Evolutionary conservation across 768 basidiomycete species (phyloP), one percentile per base, ranked within the genome.

Genomic region (Mycena haematopus): DNA sequence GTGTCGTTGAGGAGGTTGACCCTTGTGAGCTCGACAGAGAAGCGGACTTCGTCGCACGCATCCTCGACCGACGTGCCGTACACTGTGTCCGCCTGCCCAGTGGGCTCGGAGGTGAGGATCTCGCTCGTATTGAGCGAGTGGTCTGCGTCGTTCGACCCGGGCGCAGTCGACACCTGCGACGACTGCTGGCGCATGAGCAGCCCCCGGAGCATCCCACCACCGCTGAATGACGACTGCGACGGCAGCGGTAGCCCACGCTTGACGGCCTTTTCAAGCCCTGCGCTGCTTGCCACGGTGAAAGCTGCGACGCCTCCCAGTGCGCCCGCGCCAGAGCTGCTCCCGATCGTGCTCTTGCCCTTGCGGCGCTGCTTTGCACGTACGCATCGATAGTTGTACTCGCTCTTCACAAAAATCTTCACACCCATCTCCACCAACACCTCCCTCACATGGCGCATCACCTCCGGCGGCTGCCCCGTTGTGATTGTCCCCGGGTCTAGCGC

Each of bases 1-100:
- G 95, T 92, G 72, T 93, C 93, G 68, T 89, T 92, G 70, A 99
- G 82, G 65, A 94, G 86, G 75, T 93, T 91, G 69, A 99, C 81
- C 69, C 92, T 80, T 49, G 96, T 98, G 65, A 99, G 77, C 79
- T 99, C 97, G 64, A 98, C 91, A 15, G 88, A 93, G 81, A 99
- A 99, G 68, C 93, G 87, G 68, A 99, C 94, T 86, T 99, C 97
- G 69, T 96, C 96, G 31, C 95, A 95, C 21, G 86, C 86, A 71
- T 99, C 97, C 68, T 91, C 85, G 6, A 81, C 73, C n/a, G 78
- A 68, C 59, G 92, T 92, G 15, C 96, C 96, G 70, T 96, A 98
- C 22, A 89, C 72, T 21, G 88, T 77, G 57, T 89, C 84, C 21
- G 70, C 67, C 54, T 76, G 76, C 19, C 78, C 36, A 38, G 74